Evolutionary conservation across 352 stramenopile species (phyloP).

Genomic region (Globisporangium rhizosaccharum): DNA sequence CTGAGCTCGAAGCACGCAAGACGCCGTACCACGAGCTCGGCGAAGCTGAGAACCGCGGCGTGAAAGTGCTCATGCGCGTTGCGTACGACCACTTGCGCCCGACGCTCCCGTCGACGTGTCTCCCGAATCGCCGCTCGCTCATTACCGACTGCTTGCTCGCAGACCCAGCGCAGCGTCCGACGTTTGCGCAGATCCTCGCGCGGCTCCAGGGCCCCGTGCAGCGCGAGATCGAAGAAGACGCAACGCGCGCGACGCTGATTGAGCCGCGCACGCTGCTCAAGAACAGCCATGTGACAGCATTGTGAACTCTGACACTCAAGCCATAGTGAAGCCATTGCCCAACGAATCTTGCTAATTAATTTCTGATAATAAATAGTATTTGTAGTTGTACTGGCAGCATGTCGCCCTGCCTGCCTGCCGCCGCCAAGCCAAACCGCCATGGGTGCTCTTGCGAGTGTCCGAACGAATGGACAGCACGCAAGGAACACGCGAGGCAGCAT

Average conservation of each 20-base stretch:
- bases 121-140: constrained; percentile 48
- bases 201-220: constrained; percentile 74
- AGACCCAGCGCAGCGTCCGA: constrained; percentile 46
- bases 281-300: constrained; percentile 3
- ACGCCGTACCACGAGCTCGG: constrained; percentile 76
- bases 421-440: constrained; percentile 10
- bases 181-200: constrained; percentile 66
- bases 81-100: constrained; percentile 67
- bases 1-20: constrained; percentile 75
- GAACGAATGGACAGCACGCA: constrained; percentile 1
- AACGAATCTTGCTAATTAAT: neutral
- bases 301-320: neutral
- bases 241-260: constrained; percentile 18
- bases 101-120: constrained; percentile 57
- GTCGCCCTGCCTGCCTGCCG: neutral
- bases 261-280: constrained; percentile 23
- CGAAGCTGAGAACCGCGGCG: constrained; percentile 1
- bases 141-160: constrained; percentile 75
- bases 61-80: constrained; percentile 81
- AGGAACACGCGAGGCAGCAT: constrained; percentile 2
- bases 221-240: constrained; percentile 68
- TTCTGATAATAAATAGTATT: neutral
- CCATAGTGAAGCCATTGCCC: no score
- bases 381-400: constrained; percentile 4
- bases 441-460: constrained; percentile 5